Evolutionary conservation across 345 rosid genomes (phyloP).

Genomic region (Nephelium lappaceum): DNA sequence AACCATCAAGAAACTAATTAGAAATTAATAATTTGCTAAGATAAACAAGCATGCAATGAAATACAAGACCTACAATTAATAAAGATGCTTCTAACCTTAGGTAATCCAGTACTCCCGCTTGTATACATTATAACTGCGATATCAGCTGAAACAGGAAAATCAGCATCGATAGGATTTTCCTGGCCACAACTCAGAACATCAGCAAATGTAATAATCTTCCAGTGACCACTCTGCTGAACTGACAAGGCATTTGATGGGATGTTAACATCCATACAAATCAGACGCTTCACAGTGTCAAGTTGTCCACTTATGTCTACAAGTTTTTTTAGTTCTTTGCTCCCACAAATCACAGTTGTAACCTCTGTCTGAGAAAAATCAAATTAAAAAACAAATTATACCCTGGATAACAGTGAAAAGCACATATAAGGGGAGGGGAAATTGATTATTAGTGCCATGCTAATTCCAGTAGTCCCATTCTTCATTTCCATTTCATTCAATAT

Average conservation of each 20-base stretch:
- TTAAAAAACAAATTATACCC: neutral
- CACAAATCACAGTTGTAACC: slow-evolving; percentile 91
- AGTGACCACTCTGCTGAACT: slow-evolving; percentile 46
- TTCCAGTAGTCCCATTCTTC: neutral
- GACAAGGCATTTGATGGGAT: slow-evolving; percentile 58
- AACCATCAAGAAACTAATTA: neutral
- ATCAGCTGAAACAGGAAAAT: slow-evolving; percentile 76
- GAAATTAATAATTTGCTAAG: neutral
- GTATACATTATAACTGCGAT: slow-evolving; percentile 98
- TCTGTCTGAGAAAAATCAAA: slow-evolving; percentile 62
- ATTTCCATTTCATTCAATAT: neutral
- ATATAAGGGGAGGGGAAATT: neutral
- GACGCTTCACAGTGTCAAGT: slow-evolving; percentile 83
- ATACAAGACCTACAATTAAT: neutral
- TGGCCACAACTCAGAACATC: slow-evolving; percentile 75
- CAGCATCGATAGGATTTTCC: slow-evolving; percentile 70
- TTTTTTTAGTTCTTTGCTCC: slow-evolving; percentile 83
- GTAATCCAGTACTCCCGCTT: slow-evolving; percentile 98
- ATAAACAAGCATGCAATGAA: slow-evolving; percentile 14
- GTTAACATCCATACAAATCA: slow-evolving; percentile 85
- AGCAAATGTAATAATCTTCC: slow-evolving; percentile 62
- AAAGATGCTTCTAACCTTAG: slow-evolving; percentile 65
- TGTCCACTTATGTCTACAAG: slow-evolving; percentile 80
- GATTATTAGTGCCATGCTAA: neutral
- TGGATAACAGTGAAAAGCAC: neutral